These are phyloP conservation scores for Bremia lactucae DNA, from an alignment of 352 stramenopile species.

Conservation along the genomic window DNA sequence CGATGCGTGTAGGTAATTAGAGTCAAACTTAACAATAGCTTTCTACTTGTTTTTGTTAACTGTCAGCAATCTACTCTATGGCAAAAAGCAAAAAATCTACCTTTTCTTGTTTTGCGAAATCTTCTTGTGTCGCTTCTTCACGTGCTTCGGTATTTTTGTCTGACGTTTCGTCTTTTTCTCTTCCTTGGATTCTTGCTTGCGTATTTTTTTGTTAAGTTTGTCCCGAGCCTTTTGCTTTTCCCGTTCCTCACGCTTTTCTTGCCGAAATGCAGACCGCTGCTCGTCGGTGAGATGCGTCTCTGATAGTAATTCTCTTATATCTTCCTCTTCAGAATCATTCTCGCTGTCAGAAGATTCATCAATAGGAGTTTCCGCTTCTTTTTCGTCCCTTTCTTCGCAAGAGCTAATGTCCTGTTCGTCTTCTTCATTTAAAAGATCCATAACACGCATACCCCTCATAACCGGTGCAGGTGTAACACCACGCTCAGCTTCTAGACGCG, in stretches of 20 bases:
- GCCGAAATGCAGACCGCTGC: slow-evolving; percentile 75
- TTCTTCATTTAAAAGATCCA: slow-evolving; percentile 62
- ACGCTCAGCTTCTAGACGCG: slow-evolving; percentile 47
- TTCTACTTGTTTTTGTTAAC: no score
- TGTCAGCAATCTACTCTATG: no score
- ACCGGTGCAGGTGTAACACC: slow-evolving; percentile 10
- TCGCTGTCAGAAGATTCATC: slow-evolving; percentile 30
- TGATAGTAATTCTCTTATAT: slow-evolving; percentile 6
- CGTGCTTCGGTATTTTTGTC: slow-evolving; percentile 98
- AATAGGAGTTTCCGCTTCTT: slow-evolving; percentile 26
- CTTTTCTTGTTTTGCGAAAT: slow-evolving; percentile 81
- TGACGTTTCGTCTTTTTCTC: slow-evolving; percentile 88
- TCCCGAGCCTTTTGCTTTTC: slow-evolving; percentile 43
- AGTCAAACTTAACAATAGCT: no score
- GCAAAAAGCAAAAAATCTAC: no score
- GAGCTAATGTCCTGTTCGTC: slow-evolving; percentile 34
- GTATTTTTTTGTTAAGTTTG: slow-evolving; percentile 82
- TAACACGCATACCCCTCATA: slow-evolving; percentile 38
- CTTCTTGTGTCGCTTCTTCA: slow-evolving; percentile 97
- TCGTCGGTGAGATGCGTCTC: slow-evolving; percentile 58
- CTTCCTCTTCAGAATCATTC: slow-evolving; percentile 10
- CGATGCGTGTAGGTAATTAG: no score
- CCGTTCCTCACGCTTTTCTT: slow-evolving; percentile 63
- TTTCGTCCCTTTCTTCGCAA: slow-evolving; percentile 44
- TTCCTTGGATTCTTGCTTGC: slow-evolving; percentile 94